Evolutionary conservation across 805 yeast species (phyloP).

Genomic region (Candida yuanshanica): DNA sequence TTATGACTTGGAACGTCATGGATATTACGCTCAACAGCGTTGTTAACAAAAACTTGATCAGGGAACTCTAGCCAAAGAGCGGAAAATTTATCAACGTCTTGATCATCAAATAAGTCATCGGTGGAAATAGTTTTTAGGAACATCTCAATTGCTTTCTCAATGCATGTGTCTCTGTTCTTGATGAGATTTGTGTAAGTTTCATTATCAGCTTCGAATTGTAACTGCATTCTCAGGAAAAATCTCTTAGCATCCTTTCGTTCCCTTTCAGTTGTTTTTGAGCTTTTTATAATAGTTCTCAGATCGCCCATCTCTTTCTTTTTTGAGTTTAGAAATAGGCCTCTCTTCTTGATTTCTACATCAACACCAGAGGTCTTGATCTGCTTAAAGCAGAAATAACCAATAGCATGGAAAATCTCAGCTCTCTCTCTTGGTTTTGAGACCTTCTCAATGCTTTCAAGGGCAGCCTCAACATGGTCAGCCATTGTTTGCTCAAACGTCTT

Average conservation of each 20-base stretch:
- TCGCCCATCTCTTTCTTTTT: slow-evolving; percentile 45
- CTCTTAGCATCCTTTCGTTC: slow-evolving; percentile 50
- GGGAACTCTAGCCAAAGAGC: slow-evolving; percentile 76
- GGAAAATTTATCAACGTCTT: slow-evolving; percentile 69
- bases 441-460: slow-evolving; percentile 13
- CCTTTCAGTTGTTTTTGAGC: slow-evolving; percentile 32
- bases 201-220: slow-evolving; percentile 45
- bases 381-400: slow-evolving; percentile 70
- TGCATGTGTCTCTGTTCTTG: slow-evolving; percentile 36
- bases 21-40: slow-evolving; percentile 33
- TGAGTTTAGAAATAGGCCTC: slow-evolving; percentile 33
- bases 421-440: slow-evolving; percentile 22
- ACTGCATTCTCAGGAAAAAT: slow-evolving; percentile 43
- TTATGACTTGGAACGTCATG: slow-evolving; percentile 47
- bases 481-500: slow-evolving; percentile 58
- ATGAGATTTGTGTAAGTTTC: slow-evolving; percentile 37
- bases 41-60: slow-evolving; percentile 37
- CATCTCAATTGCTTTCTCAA: slow-evolving; percentile 49
- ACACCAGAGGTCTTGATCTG: slow-evolving; percentile 45
- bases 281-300: slow-evolving; percentile 38
- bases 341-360: slow-evolving; percentile 38
- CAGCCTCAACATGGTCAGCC: slow-evolving; percentile 45
- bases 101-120: slow-evolving; percentile 40
- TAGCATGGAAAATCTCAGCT: slow-evolving; percentile 46
- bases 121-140: slow-evolving; percentile 51